Conservation (phyloP, 2,329 filamentous ascomycete genomes). For the Botrytis tulipae region DNA sequence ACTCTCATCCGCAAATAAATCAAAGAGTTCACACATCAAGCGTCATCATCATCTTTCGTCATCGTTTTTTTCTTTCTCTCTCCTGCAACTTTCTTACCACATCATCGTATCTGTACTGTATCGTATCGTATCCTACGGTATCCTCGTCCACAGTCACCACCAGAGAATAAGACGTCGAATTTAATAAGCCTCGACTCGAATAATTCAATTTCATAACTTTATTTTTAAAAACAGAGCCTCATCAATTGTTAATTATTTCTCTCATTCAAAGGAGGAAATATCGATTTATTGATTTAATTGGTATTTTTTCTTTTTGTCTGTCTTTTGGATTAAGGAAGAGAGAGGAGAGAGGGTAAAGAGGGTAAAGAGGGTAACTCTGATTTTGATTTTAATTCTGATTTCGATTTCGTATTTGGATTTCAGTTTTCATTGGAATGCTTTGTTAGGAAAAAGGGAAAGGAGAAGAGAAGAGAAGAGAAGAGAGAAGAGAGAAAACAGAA, state of each 20-base stretch:
- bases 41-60: constrained; percentile 12
- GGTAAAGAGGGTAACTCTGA: too few species aligned
- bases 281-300: background rate
- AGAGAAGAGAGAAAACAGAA: background rate
- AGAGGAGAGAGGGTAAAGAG: too few species aligned
- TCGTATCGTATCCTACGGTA: background rate
- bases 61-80: background rate
- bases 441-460: background rate
- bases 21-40: background rate
- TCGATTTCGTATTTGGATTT: background rate
- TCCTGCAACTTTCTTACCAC: background rate
- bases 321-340: background rate
- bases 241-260: background rate
- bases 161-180: background rate
- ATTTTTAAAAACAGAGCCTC: background rate
- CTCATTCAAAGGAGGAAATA: background rate
- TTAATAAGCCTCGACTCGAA: background rate
- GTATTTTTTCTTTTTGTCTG: background rate
- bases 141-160: background rate
- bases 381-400: too few species aligned
- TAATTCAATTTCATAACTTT: background rate
- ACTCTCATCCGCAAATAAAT: background rate
- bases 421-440: background rate
- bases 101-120: background rate
- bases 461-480: background rate